These are phyloP conservation scores for Pyracantha coccinea DNA, from an alignment of 331 rosid genomes.

Conservation along the genomic window DNA sequence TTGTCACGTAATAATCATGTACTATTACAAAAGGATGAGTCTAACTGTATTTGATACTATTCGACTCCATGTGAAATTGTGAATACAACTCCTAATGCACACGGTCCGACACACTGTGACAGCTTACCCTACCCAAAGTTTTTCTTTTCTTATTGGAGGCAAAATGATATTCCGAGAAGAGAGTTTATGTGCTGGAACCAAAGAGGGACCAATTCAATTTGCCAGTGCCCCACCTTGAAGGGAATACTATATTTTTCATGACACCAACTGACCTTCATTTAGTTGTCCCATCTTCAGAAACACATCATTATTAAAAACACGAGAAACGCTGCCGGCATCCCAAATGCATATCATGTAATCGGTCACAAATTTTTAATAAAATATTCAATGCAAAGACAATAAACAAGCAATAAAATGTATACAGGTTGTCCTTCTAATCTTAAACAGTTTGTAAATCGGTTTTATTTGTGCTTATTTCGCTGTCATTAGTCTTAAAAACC, in stretches of 20 bases:
- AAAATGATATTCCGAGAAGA: constrained; percentile 17
- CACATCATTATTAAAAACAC: constrained; percentile 11
- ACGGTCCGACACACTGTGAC: not conserved
- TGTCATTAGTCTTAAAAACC: not conserved
- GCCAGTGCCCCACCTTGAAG: constrained; percentile 28
- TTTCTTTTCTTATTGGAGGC: not conserved
- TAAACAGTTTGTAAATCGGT: too few relatives aligned
- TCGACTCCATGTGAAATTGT: too few relatives aligned
- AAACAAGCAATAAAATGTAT: too few relatives aligned
- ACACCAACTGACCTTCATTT: constrained; percentile 17
- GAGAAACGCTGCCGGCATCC: too few relatives aligned
- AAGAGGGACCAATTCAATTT: constrained; percentile 23
- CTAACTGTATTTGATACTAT: not conserved
- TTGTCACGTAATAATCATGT: too few relatives aligned
- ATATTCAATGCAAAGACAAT: too few relatives aligned
- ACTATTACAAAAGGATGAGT: too few relatives aligned
- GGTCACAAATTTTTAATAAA: too few relatives aligned
- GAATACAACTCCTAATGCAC: not conserved
- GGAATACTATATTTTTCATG: constrained; percentile 20
- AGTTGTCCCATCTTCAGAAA: constrained; percentile 34
- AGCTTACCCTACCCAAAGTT: not conserved
- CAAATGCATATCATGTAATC: too few relatives aligned
- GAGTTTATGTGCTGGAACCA: constrained; percentile 20
- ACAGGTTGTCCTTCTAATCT: not conserved
- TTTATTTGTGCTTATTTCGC: not conserved